Base-by-base conservation (phyloP, 164 flowering plant genomes). In the Akebia trifoliata region DNA sequence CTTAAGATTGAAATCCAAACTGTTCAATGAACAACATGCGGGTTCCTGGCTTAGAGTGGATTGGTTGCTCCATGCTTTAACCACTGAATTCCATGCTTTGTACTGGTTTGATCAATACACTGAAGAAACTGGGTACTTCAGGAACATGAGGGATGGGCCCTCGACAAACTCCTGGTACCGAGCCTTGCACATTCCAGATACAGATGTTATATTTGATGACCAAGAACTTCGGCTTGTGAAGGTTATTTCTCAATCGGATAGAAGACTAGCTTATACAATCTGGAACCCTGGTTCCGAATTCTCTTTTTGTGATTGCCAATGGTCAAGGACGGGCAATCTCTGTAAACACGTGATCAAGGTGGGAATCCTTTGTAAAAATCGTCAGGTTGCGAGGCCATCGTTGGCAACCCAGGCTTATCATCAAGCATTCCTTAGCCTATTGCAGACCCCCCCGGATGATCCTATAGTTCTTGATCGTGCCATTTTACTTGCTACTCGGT, bases 231-330 rank as follows among this genome's bases (percentile, higher is more conserved):
- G 64, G 31, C 25, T 72, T 38, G 76, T 77, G n/a, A 72, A 72
- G 64, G 76, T 80, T 51, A 50, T 78, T 37, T 76, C 78, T 31
- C 85, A 76, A 61, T 63, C 79, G 5, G 69, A 78, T 39, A 68
- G 81, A 56, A 76, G 21, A 32, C 11, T 70, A 49, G 73, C 65
- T 18, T 74, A 78, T 50, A 76, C 74, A 5, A 50, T 78, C 50
- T 81, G 82, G 85, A 74, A 72, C 45, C 82, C 82, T 48, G 82
- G 85, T 48, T 76, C 82, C 0, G 85, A 81, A 56, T 81, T 81
- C 43, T 60, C 78, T 0, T 29, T 74, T 11, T 81, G 82, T 72
- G 74, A 76, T 70, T 81, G 82, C 47, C 22, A 63, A 4, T 78
- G 82, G 82, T 74, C 82, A 22, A 78, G 74, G 64, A 38, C 40